Conservation (phyloP, 2,329 filamentous ascomycete genomes). For the Fusarium caatingaense region DNA sequence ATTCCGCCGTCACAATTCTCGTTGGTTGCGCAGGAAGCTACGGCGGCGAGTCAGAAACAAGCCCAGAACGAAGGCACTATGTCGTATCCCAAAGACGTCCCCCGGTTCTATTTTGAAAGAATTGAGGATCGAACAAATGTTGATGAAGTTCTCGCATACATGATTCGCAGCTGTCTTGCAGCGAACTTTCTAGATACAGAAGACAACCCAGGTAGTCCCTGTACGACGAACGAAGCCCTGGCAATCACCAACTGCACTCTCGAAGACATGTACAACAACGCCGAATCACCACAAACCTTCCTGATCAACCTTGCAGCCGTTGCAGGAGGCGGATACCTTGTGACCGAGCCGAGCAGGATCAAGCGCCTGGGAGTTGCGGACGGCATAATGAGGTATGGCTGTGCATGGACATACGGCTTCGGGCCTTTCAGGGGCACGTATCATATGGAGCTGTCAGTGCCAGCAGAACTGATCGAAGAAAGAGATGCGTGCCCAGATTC, state of each 20-base stretch:
- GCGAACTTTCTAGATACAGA: conserved; percentile 64
- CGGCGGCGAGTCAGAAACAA: conserved; percentile 14
- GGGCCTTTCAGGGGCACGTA: conserved; percentile 65
- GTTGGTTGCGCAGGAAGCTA: conserved; percentile 37
- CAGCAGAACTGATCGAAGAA: conserved; percentile 56
- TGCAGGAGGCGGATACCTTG: conserved; percentile 64
- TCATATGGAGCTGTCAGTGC: conserved; percentile 62
- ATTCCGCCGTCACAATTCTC: conserved; percentile 30
- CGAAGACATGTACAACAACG: conserved; percentile 62
- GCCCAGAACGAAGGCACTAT: conserved; percentile 6
- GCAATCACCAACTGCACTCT: conserved; percentile 67
- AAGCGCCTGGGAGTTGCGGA: conserved; percentile 58
- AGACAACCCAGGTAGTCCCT: conserved; percentile 56
- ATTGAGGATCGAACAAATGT: conserved; percentile 64
- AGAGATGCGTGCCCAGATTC: conserved; percentile 35
- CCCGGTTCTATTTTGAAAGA: conserved; percentile 51
- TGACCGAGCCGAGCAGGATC: conserved; percentile 55
- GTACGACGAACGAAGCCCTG: conserved; percentile 63
- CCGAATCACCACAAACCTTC: conserved; percentile 65
- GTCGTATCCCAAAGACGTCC: conserved; percentile 34
- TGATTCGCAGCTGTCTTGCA: conserved; percentile 62
- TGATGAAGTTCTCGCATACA: conserved; percentile 66
- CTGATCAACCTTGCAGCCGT: conserved; percentile 70
- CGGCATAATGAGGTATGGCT: conserved; percentile 60
- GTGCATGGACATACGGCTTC: conserved; percentile 67